A percentile compares a stretch with the other conserved stretches of the same genome.
phyloP scores from a whole-genome alignment of 1,284 basidiomycete species.

The Ustilago cynodontis region DNA sequence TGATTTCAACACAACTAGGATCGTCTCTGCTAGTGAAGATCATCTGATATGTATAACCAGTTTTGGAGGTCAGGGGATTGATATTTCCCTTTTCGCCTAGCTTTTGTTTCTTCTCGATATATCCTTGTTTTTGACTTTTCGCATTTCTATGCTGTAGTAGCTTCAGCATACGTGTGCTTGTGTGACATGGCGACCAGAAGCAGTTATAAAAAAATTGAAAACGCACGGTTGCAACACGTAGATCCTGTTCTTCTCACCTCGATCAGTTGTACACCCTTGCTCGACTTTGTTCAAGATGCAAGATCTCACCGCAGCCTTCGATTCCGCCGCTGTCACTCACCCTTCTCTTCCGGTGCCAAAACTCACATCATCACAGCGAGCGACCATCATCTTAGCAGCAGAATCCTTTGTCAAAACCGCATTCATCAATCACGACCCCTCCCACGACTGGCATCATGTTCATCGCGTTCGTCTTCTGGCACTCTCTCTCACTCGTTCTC shows the following conservation, averaged over 20 bases:
- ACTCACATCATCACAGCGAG: slow-evolving; percentile 7
- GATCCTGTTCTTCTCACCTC: neutral
- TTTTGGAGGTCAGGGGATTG: slow-evolving; percentile 47
- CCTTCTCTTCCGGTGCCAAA: neutral
- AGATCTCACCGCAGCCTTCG: neutral
- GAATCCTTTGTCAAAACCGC: slow-evolving; percentile 72
- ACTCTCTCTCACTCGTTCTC: slow-evolving; percentile 76
- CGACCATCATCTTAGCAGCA: slow-evolving; percentile 14
- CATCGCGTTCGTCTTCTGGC: slow-evolving; percentile 84
- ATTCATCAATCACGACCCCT: slow-evolving; percentile 83
- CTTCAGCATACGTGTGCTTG: neutral
- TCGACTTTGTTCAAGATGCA: slow-evolving; percentile 13
- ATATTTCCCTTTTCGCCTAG: slow-evolving; percentile 47
- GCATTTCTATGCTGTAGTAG: neutral
- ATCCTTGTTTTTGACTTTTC: neutral
- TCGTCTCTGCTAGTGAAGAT: slow-evolving; percentile 58
- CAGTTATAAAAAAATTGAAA: neutral
- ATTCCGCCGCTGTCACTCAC: neutral
- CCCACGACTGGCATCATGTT: slow-evolving; percentile 90
- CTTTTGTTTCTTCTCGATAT: neutral
- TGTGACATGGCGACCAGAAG: neutral
- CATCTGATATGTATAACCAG: slow-evolving; percentile 49
- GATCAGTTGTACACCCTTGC: neutral
- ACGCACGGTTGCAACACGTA: slow-evolving; percentile 5
- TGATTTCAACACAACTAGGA: slow-evolving; percentile 50